phyloP scores from a whole-genome alignment of 305 asterid genomes.

The Andrographis paniculata region DNA sequence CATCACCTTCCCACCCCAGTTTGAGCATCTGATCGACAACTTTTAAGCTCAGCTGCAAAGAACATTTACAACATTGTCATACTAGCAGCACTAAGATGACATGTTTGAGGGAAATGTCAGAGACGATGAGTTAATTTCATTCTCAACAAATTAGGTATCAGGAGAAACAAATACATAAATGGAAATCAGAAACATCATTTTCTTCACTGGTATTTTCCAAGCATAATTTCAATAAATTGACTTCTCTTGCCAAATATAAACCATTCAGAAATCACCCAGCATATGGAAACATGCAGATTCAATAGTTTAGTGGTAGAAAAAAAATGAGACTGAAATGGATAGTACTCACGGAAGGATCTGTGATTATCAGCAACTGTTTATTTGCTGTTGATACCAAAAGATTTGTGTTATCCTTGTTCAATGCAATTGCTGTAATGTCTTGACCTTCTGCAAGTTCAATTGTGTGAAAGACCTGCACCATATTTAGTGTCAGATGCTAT shows the following conservation, averaged over 20 bases:
- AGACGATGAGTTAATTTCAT: neutral
- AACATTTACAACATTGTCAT: no score
- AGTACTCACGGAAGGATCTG: slow-evolving; percentile 97
- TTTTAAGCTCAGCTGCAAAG: slow-evolving; percentile 87
- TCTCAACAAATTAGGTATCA: neutral
- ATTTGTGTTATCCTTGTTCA: slow-evolving; percentile 82
- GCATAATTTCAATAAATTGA: slow-evolving; percentile 37
- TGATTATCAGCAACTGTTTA: slow-evolving; percentile 70
- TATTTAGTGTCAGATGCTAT: slow-evolving; percentile 14
- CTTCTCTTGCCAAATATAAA: no score
- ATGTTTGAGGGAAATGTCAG: no score
- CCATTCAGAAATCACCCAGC: no score
- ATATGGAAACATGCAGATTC: no score
- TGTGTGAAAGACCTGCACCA: slow-evolving; percentile 57
- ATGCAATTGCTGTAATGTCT: slow-evolving; percentile 59
- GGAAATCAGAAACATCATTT: slow-evolving; percentile 3
- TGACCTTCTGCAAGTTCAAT: slow-evolving; percentile 70
- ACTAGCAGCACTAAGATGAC: neutral
- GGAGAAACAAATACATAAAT: neutral
- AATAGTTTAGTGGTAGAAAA: no score
- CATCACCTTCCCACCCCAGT: slow-evolving; percentile 98
- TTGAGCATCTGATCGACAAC: slow-evolving; percentile 97
- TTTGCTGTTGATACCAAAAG: slow-evolving; percentile 87
- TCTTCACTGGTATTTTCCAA: neutral
- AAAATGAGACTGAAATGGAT: no score